Percentiles rank a stretch among this genome's conserved stretches.
Evolutionary conservation across 805 yeast genomes (phyloP).

Genomic region (Spathaspora hagerdaliae): DNA sequence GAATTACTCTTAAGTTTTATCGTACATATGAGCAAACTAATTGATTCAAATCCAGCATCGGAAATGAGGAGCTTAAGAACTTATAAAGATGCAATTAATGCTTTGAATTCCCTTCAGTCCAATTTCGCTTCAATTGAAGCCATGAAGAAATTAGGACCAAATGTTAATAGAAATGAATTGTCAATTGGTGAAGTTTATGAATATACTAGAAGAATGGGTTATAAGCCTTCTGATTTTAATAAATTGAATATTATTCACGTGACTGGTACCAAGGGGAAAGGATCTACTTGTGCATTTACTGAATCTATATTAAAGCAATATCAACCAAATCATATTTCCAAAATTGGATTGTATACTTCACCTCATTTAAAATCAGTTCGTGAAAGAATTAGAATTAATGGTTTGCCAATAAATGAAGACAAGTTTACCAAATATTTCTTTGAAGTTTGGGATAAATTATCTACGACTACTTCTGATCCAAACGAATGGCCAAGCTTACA

Average conservation of each 20-base stretch:
- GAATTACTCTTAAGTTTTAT: too few relatives aligned
- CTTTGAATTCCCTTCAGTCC: constrained; percentile 84
- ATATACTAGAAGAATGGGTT: constrained; percentile 37
- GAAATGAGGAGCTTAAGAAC: constrained; percentile 13
- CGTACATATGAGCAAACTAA: neutral
- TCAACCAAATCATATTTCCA: constrained; percentile 33
- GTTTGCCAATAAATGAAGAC: constrained; percentile 76
- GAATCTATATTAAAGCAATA: constrained; percentile 76
- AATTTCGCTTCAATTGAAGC: constrained; percentile 90
- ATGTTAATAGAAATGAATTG: constrained; percentile 53
- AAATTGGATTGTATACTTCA: constrained; percentile 90
- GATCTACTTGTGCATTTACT: constrained; percentile 94
- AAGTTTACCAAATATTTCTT: constrained; percentile 86
- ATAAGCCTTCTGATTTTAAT: constrained; percentile 60
- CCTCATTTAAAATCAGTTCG: constrained; percentile 93
- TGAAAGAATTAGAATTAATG: constrained; percentile 86
- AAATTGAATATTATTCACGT: constrained; percentile 79
- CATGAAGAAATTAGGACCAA: constrained; percentile 61
- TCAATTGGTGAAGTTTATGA: constrained; percentile 77
- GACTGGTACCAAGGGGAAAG: constrained; percentile 98
- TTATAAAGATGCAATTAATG: constrained; percentile 71
- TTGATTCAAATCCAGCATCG: neutral
- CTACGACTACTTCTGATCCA: constrained; percentile 51
- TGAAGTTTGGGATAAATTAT: constrained; percentile 86
- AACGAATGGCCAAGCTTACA: constrained; percentile 57